Conservation (phyloP, 768 basidiomycete species). For the Agaricus subrufescens region DNA sequence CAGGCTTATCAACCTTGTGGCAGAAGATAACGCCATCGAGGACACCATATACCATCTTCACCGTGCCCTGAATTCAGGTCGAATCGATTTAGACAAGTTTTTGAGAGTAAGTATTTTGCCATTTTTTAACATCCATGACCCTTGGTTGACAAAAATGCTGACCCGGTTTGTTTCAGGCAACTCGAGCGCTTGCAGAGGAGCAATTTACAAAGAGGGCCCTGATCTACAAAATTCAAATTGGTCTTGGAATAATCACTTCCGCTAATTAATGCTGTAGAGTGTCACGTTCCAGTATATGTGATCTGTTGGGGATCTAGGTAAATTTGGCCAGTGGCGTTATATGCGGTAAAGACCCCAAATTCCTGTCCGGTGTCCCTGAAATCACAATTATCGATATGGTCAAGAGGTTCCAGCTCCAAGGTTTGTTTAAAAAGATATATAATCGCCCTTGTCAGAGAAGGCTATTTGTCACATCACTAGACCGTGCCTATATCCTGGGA, state of each 20-base stretch:
- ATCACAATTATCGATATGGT: constrained; percentile 1
- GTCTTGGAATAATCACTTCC: constrained; percentile 44
- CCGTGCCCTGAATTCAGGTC: constrained; percentile 83
- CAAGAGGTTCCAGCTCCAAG: constrained; percentile 7
- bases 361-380: neutral
- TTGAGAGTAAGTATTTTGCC: constrained; percentile 59
- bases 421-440: neutral
- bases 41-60: constrained; percentile 98
- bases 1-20: constrained; percentile 93
- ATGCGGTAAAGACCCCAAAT: constrained; percentile 7
- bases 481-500: neutral
- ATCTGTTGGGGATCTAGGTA: constrained; percentile 5
- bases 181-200: constrained; percentile 86
- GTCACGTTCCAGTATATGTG: neutral
- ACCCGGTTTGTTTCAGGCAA: constrained; percentile 44
- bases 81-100: constrained; percentile 93
- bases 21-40: constrained; percentile 98
- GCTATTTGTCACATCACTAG: neutral
- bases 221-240: constrained; percentile 81
- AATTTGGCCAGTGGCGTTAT: neutral
- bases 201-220: constrained; percentile 97
- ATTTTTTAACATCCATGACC: too few relatives aligned
- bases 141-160: too few relatives aligned
- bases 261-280: neutral
- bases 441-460: neutral